Evolutionary conservation across 2,329 filamentous ascomycete species (phyloP), one percentile per base, ranked within the genome.

Genomic region (Helotiales sp.): DNA sequence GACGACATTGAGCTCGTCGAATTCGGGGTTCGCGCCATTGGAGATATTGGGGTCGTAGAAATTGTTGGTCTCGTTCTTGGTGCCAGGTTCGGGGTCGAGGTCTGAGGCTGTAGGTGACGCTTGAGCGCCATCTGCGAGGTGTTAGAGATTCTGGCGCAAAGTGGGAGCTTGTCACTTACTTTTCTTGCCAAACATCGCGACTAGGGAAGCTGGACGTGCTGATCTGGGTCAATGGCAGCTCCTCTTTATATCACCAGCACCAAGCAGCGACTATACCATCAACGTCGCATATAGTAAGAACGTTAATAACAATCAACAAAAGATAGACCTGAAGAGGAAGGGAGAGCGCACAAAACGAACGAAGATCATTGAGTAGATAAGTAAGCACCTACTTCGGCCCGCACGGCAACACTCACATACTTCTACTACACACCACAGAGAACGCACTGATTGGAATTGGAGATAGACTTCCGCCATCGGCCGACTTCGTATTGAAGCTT

Each of bases 1-100:
- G 22, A 64, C 57, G 44, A 68, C 58, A 46, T 67, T 52, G 19
- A 69, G 57, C 5, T 70, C 66, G 48, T 70, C 65, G 52, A 63
- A 66, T 55, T 65, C 62, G 17, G 52, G 17, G 7, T 42, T 19
- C 9, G 17, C 19, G 49, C 31, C 57, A 46, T 58, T 19, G 1
- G 58, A 29, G 27, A 64, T n/a, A 34, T 64, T 63, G 15, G 66
- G 67, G 29, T 67, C 63, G 44, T 69, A 67, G 53, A 54, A 59
- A 46, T 66, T 66, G 25, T 63, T 64, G 5, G 38, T 27, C 25
- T 63, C 61, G 31, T 57, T 57, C 30, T 68, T 68, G 30, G 61
- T 49, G 7, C 57, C 67, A 1, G 55, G 30, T 49, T 70, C 68
- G 15, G 58, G 52, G 42, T 68, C 66, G 13, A 62, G 36, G 15